Evolutionary conservation across 148 eudicot species (phyloP), one percentile per base, ranked within the genome.

Genomic region (Fallopia convolvulus): DNA sequence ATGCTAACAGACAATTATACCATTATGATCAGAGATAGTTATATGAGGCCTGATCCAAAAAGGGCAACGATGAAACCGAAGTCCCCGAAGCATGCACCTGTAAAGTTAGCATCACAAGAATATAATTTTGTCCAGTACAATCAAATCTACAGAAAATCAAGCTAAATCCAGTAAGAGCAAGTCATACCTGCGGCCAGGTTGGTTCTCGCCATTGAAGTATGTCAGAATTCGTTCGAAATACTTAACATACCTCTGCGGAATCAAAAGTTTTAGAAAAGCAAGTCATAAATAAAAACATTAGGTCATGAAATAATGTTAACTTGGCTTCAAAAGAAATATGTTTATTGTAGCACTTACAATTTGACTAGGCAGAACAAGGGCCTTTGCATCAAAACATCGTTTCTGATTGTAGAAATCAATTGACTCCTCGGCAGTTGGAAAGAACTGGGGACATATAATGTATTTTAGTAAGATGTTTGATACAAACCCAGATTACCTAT

Each of bases 351-450:
- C 42, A 87, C 97, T 87, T 53, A 94, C 99, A 86, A 95, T 95
- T 86, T 95, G 99, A 86, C 99, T 95, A 20, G 99, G 99, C 74
- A 95, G 91, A 76, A 95, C 99, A 83, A 95, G 97, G 53, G 93
- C 99, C 84, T 95, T 92, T 30, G 87, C 97, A 81, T 95, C 99
- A 74, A 88, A 52, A 82, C 99, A 95, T 88, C 97, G 86, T 82
- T 95, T 95, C 84, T 91, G 91, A 81, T 95, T 95, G 78, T 90
- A 95, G 85, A 88, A 95, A 74, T 88, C 93, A 78, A 95, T 95
- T 20, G 99, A 95, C 86, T 95, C 99, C 88, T 95, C 97, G 36
- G 99, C 97, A 53, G 99, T 95, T 56, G 99, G 99, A 79, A 95
- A 95, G 83, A 95, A 95, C 99, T 95, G 88, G 61, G 83, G 39